phyloP scores from a whole-genome alignment of 495 filamentous ascomycete species.

The Aspergillus homomorphus region DNA sequence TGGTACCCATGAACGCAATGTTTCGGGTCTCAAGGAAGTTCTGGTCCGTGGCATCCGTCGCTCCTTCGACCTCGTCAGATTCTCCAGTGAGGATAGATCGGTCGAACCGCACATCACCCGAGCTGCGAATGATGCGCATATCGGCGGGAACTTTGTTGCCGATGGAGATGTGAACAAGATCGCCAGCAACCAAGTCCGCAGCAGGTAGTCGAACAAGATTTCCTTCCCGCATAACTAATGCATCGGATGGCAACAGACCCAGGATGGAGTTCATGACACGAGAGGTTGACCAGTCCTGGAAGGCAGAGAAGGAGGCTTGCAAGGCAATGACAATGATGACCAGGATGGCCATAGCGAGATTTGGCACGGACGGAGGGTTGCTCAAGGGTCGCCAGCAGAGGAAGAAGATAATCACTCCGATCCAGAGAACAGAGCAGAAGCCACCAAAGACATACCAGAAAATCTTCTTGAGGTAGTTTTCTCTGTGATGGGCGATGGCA shows the following conservation, averaged over 20 bases:
- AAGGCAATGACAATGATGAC: constrained; percentile 63
- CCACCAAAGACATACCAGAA: constrained; percentile 71
- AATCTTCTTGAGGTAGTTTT: constrained; percentile 53
- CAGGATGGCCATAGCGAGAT: constrained; percentile 67
- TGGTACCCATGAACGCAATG: constrained; percentile 70
- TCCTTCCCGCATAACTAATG: constrained; percentile 58
- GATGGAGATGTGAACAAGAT: constrained; percentile 61
- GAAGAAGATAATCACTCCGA: constrained; percentile 66
- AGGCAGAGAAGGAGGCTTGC: constrained; percentile 68
- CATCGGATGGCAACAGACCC: constrained; percentile 64
- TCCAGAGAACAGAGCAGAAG: constrained; percentile 67
- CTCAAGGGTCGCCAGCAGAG: constrained; percentile 73
- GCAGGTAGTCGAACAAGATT: constrained; percentile 46
- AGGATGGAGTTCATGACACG: constrained; percentile 64
- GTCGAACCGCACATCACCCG: constrained; percentile 68
- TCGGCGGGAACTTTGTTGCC: constrained; percentile 74
- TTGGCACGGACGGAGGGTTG: constrained; percentile 60
- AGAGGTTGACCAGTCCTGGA: constrained; percentile 64
- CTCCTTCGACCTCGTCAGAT: constrained; percentile 58
- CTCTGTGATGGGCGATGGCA: constrained; percentile 54
- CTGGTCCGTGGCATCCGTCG: constrained; percentile 57
- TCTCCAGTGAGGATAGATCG: constrained; percentile 70
- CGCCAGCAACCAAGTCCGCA: constrained; percentile 64
- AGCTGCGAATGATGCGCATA: constrained; percentile 61
- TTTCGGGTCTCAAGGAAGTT: constrained; percentile 74